These are phyloP conservation scores for Escallonia herrerae DNA, from an alignment of 129 eudicot genomes.

Conservation along the genomic window DNA sequence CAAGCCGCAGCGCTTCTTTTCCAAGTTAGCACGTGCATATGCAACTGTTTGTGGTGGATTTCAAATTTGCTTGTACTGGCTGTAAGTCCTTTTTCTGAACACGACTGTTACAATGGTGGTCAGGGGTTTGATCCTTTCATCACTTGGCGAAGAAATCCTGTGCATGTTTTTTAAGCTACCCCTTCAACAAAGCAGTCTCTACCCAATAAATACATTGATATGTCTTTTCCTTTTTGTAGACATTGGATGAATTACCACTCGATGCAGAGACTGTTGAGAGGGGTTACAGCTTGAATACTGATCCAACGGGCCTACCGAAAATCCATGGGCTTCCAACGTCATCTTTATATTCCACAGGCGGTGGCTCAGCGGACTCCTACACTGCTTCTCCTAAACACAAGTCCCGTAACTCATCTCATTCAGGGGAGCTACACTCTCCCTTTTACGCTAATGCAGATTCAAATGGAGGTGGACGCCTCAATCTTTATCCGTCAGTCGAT, in stretches of 20 bases:
- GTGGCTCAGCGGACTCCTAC: slow-evolving; percentile 57
- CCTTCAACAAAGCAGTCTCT: no score
- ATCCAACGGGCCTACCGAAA: slow-evolving; percentile 85
- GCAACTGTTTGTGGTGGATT: no score
- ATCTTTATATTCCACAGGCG: slow-evolving; percentile 43
- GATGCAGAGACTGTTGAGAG: slow-evolving; percentile 90
- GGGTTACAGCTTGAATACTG: slow-evolving; percentile 71
- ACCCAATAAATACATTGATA: no score
- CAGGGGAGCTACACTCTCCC: slow-evolving; percentile 72
- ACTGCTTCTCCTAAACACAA: slow-evolving; percentile 60
- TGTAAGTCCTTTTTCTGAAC: no score
- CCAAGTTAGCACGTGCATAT: no score
- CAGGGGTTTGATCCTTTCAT: no score
- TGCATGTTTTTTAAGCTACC: no score
- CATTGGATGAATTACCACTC: slow-evolving; percentile 86
- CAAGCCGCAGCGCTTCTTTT: no score
- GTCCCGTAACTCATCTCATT: slow-evolving; percentile 84
- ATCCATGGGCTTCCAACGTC: slow-evolving; percentile 71
- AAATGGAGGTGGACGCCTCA: slow-evolving; percentile 65
- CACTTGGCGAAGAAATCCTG: no score
- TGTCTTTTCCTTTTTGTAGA: slow-evolving; percentile 26
- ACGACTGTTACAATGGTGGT: no score
- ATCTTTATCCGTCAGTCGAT: slow-evolving; percentile 53
- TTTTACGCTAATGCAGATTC: slow-evolving; percentile 40
- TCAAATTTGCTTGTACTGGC: no score